Evolutionary conservation across 768 basidiomycete genomes (phyloP), one percentile per base, ranked within the genome.

Genomic region (Dacryopinax spathularia): DNA sequence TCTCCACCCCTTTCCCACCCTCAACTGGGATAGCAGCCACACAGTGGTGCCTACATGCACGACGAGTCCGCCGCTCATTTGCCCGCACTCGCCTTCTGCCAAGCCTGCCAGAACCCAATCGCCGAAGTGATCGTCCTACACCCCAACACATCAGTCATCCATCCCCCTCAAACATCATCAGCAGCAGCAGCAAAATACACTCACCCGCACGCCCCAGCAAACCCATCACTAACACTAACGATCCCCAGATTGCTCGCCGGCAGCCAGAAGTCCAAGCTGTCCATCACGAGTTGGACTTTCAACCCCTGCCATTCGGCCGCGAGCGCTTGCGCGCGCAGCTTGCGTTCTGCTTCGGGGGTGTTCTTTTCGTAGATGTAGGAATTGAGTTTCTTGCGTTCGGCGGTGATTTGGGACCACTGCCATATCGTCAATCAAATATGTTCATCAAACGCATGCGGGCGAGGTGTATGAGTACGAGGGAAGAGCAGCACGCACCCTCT

Each of bases 231-330:
- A 67, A 94, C 69, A 67, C 82, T 81, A 66, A 85, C 79, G 61
- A 89, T 76, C 16, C 87, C 89, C 37, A 93, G 80, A 64, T 82
- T 87, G 20, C 86, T 85, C 6, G 91, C 88, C 4, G 96, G 96
- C 69, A 94, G 84, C 85, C 87, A 94, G 64, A 92, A 74, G 72
- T 99, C 96, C 64, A 93, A 77, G 20, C 83, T 70, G 73, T 99
- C 96, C 65, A 89, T 84, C 62, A 87, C 75, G 68, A 98, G 82
- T 74, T 98, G 96, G 67, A 83, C 82, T 31, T 85, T 83, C 33
- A 85, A 80, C 4, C 81, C 83, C 56, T 79, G 77, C 56, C 85
- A 84, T 69, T 86, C 80, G 25, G 48, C 48, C 31, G 5, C 10
- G 43, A 13, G 48, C 48, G 48, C 29, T 3, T 13, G 48, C 25